phyloP scores from a whole-genome alignment of 441 rosid species.

The Erodium texanum region DNA sequence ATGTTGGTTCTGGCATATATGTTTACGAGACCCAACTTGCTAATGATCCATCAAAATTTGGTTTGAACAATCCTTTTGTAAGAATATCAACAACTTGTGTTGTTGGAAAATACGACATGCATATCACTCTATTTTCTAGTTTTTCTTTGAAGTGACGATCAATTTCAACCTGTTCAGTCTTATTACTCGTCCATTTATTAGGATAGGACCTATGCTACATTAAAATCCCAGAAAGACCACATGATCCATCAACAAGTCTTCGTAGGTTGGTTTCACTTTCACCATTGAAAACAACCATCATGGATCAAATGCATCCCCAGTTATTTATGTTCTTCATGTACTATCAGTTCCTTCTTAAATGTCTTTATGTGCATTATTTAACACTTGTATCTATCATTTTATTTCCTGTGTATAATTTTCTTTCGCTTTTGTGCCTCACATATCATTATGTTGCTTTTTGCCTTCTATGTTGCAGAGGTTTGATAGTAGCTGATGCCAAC shows the following conservation, averaged over 20 bases:
- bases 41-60: too few species aligned
- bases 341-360: neutral
- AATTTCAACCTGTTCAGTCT: too few species aligned
- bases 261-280: neutral
- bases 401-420: neutral
- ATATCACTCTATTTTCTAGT: too few species aligned
- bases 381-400: neutral
- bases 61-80: too few species aligned
- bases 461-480: constrained; percentile 43
- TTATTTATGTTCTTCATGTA: neutral
- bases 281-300: neutral
- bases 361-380: neutral
- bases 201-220: neutral
- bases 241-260: neutral
- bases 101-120: too few species aligned
- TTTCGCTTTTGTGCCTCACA: neutral
- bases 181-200: neutral
- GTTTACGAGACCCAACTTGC: too few species aligned
- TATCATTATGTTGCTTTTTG: constrained; percentile 8
- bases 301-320: too few species aligned
- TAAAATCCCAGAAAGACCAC: neutral
- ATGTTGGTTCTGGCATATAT: too few species aligned
- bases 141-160: too few species aligned
- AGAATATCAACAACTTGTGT: too few species aligned
- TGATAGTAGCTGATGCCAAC: constrained; percentile 56